Conservation (phyloP, 495 filamentous ascomycete genomes). For the Podospora appendiculata region DNA sequence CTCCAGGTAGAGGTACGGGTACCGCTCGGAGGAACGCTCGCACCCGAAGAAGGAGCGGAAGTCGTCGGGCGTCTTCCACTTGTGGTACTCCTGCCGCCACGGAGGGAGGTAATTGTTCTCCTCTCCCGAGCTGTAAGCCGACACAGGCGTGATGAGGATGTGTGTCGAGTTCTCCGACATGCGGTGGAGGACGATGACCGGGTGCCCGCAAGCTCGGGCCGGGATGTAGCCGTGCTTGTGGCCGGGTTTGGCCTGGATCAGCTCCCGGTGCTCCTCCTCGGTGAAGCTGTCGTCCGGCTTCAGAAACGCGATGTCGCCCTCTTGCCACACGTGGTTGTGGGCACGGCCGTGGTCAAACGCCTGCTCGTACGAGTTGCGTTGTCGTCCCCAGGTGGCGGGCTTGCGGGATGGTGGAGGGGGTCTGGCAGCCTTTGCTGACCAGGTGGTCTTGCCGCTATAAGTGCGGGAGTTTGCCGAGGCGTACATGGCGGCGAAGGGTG, state of each 20-base stretch:
- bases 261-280: background rate
- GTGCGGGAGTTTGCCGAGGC: no score
- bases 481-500: no score
- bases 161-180: slow-evolving; percentile 3
- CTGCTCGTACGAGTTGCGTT: background rate
- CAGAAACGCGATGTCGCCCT: slow-evolving; percentile 25
- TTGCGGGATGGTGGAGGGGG: no score
- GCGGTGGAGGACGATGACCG: slow-evolving; percentile 23
- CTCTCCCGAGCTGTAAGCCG: slow-evolving; percentile 18
- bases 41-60: slow-evolving; percentile 26
- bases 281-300: slow-evolving; percentile 6
- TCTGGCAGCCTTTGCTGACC: no score
- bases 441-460: no score
- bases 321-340: slow-evolving; percentile 5
- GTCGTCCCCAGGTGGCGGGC: background rate
- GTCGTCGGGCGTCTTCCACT: background rate
- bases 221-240: slow-evolving; percentile 7
- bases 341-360: background rate
- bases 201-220: slow-evolving; percentile 17
- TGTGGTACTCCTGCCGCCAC: slow-evolving; percentile 18
- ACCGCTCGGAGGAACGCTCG: background rate
- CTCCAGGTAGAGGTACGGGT: slow-evolving; percentile 13
- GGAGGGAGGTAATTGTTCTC: slow-evolving; percentile 18
- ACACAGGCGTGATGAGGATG: slow-evolving; percentile 22
- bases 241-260: slow-evolving; percentile 4